These are phyloP conservation scores for Suillus paluster DNA, from an alignment of 768 basidiomycete genomes.

Conservation along the genomic window DNA sequence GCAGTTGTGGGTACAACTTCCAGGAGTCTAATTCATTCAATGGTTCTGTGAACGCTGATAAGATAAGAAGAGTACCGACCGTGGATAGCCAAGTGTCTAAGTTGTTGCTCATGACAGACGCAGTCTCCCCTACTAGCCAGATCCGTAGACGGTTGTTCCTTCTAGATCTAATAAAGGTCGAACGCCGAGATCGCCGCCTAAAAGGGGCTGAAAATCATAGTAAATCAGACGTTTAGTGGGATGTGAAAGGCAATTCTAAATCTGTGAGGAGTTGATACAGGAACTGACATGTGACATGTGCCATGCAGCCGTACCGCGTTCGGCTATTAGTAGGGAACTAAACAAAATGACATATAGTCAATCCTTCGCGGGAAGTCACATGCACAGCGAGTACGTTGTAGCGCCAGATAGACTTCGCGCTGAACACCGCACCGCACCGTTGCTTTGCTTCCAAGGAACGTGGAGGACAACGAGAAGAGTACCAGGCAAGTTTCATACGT, in stretches of 20 bases:
- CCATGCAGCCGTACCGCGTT: neutral
- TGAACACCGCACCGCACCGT: neutral
- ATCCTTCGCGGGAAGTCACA: neutral
- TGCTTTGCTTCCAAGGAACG: neutral
- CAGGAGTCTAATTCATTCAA: neutral
- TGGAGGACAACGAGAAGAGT: neutral
- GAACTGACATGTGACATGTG: too few relatives aligned
- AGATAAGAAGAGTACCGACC: too few relatives aligned
- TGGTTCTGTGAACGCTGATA: neutral
- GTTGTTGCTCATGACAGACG: too few relatives aligned
- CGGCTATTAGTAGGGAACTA: neutral
- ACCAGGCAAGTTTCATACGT: neutral
- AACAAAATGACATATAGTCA: neutral
- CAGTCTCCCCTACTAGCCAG: too few relatives aligned
- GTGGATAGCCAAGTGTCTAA: too few relatives aligned
- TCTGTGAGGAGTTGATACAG: neutral
- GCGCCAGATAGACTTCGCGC: neutral
- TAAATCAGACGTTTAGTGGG: too few relatives aligned
- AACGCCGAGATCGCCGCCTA: neutral
- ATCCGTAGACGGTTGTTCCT: too few relatives aligned
- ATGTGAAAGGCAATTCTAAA: neutral
- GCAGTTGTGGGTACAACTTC: neutral
- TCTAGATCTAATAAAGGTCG: too few relatives aligned
- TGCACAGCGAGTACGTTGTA: neutral
- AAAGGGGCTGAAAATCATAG: too few relatives aligned